Percentiles rank a stretch among this genome's conserved stretches.
These are phyloP conservation scores for Chamaecrista fasciculata DNA, from an alignment of 306 rosid genomes.

Conservation along the genomic window DNA sequence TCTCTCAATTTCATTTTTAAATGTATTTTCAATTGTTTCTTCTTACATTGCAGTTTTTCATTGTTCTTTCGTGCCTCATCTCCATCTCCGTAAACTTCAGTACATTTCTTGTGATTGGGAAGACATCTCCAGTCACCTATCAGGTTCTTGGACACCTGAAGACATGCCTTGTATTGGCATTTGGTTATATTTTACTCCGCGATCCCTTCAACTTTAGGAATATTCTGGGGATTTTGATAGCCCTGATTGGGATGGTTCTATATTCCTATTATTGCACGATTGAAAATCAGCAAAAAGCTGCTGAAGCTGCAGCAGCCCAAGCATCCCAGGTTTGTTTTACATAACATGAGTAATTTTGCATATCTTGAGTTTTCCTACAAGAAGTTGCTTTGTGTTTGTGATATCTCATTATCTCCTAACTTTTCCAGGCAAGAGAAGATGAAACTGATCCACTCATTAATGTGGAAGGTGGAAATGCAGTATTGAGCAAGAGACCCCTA, in stretches of 20 bases:
- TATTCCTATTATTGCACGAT: slow-evolving; percentile 65
- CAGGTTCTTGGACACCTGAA: slow-evolving; percentile 96
- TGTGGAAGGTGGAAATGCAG: slow-evolving; percentile 52
- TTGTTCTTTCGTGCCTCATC: slow-evolving; percentile 78
- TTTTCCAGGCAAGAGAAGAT: slow-evolving; percentile 59
- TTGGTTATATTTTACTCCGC: slow-evolving; percentile 75
- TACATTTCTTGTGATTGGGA: slow-evolving; percentile 94
- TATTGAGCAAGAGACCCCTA: slow-evolving; percentile 49
- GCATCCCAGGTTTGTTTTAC: slow-evolving; percentile 51
- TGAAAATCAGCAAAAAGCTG: slow-evolving; percentile 74
- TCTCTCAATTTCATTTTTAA: no score
- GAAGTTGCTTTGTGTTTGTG: slow-evolving; percentile 24
- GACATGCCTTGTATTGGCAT: slow-evolving; percentile 88
- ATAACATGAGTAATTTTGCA: not conserved
- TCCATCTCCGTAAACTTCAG: slow-evolving; percentile 91
- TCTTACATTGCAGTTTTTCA: slow-evolving; percentile 55
- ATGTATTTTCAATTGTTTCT: not conserved
- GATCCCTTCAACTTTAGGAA: slow-evolving; percentile 89
- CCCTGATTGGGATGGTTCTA: slow-evolving; percentile 79
- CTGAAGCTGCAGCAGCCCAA: slow-evolving; percentile 44
- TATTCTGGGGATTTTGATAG: slow-evolving; percentile 75
- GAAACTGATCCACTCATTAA: slow-evolving; percentile 68
- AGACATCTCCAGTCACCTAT: slow-evolving; percentile 89
- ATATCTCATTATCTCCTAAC: not conserved
- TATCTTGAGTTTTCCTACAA: not conserved